A percentile compares a stretch with the other conserved stretches of the same genome.
Conservation (phyloP, 345 rosid species). For the Linum lewisii region DNA sequence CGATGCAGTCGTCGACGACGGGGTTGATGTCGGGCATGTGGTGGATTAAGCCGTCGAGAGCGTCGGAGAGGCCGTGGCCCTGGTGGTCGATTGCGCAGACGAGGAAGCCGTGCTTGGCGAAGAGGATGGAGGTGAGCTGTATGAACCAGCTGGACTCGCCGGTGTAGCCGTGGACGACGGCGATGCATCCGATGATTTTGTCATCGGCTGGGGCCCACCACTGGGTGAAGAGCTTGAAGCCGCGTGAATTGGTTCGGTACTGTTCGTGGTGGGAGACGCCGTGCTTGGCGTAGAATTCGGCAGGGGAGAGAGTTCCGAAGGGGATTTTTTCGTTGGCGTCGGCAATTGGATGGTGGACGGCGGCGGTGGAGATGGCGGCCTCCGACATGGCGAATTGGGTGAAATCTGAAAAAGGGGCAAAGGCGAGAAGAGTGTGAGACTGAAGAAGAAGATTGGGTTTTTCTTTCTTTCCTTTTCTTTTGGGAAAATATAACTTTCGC, state of each 20-base stretch:
- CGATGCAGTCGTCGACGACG: conserved; percentile 69
- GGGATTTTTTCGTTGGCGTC: conserved; percentile 58
- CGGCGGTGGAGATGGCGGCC: neutral
- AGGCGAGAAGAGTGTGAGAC: neutral
- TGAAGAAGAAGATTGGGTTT: neutral
- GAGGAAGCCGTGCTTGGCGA: conserved; percentile 67
- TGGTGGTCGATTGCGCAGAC: conserved; percentile 91
- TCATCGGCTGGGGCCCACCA: conserved; percentile 70
- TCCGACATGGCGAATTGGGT: neutral
- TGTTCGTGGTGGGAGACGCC: conserved; percentile 59
- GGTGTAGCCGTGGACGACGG: conserved; percentile 90
- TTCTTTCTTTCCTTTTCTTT: too few species aligned
- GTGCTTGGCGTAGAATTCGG: conserved; percentile 75
- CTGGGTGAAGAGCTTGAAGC: conserved; percentile 72
- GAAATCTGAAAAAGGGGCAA: neutral
- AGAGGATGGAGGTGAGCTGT: conserved; percentile 62
- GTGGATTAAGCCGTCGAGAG: conserved; percentile 35
- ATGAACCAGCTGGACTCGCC: conserved; percentile 81
- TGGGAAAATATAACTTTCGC: too few species aligned
- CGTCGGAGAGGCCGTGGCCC: conserved; percentile 91
- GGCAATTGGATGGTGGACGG: conserved; percentile 59
- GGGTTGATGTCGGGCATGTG: conserved; percentile 73
- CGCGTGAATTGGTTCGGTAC: conserved; percentile 61
- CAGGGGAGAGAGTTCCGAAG: conserved; percentile 49
- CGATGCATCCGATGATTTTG: conserved; percentile 38